phyloP scores from a whole-genome alignment of 805 yeast species.

The Pichia scutulata region DNA sequence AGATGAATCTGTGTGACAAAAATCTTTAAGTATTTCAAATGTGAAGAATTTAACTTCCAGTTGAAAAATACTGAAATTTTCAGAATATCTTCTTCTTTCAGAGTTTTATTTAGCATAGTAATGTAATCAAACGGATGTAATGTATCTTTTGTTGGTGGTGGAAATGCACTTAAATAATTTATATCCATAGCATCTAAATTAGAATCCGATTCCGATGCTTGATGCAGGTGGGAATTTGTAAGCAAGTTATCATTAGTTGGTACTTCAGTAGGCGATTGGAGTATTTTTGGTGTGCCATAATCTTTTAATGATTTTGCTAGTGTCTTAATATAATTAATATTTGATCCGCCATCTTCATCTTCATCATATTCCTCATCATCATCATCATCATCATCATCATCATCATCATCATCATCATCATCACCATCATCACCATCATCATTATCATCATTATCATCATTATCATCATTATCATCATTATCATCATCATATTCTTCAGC shows the following conservation, averaged over 20 bases:
- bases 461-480: background rate
- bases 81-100: slow-evolving; percentile 20
- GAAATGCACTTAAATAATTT: slow-evolving; percentile 3
- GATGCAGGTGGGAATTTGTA: too few species aligned
- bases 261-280: slow-evolving; percentile 4
- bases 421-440: slow-evolving; percentile 5
- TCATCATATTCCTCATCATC: too few species aligned
- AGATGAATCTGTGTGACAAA: slow-evolving; percentile 30
- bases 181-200: background rate
- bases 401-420: slow-evolving; percentile 2
- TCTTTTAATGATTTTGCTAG: slow-evolving; percentile 17
- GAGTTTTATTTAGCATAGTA: slow-evolving; percentile 22
- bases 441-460: background rate
- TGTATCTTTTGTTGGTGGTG: slow-evolving; percentile 2
- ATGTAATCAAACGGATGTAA: slow-evolving; percentile 21
- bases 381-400: slow-evolving; percentile 3
- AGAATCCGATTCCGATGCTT: background rate
- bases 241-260: background rate
- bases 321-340: slow-evolving; percentile 18
- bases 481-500: background rate
- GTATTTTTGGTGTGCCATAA: slow-evolving; percentile 1
- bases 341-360: slow-evolving; percentile 10
- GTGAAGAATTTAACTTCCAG: slow-evolving; percentile 26
- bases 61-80: slow-evolving; percentile 25
- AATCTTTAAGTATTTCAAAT: slow-evolving; percentile 26